A percentile compares a stretch with the other conserved stretches of the same genome.
These are phyloP conservation scores for Cenchrus americanus DNA, from an alignment of 176 grass and related monocot genomes.

Conservation along the genomic window DNA sequence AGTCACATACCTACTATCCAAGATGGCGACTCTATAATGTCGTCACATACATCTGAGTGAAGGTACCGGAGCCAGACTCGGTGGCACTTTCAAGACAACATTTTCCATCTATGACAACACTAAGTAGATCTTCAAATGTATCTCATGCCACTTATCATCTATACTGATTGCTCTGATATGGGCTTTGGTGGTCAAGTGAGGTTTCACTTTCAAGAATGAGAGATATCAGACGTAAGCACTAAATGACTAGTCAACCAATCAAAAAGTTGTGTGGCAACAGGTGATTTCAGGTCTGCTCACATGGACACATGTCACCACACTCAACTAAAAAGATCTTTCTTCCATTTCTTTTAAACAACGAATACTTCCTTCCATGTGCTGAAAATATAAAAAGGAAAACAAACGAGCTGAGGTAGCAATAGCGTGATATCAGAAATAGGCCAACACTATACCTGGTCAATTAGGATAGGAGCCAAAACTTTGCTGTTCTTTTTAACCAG, in stretches of 20 bases:
- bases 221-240: not conserved
- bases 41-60: constrained; percentile 3
- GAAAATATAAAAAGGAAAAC: constrained; percentile 11
- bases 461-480: constrained; percentile 77
- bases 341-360: not conserved
- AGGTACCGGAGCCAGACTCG: constrained; percentile 5
- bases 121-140: not conserved
- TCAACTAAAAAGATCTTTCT: not conserved
- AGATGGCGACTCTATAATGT: not conserved
- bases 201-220: constrained; percentile 13
- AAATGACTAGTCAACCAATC: not conserved
- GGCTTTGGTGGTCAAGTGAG: not conserved
- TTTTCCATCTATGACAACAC: not conserved
- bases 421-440: not conserved
- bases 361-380: not conserved
- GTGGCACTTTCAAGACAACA: constrained; percentile 4
- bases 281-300: not conserved
- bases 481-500: constrained; percentile 68
- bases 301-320: constrained; percentile 1
- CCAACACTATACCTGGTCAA: constrained; percentile 79
- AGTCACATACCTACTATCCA: constrained; percentile 16
- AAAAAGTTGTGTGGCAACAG: not conserved
- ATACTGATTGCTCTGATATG: not conserved
- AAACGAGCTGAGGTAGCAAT: constrained; percentile 9
- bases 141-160: not conserved